Evolutionary conservation across 306 rosid genomes (phyloP), one percentile per base, ranked within the genome.

Genomic region (Rosa persica): DNA sequence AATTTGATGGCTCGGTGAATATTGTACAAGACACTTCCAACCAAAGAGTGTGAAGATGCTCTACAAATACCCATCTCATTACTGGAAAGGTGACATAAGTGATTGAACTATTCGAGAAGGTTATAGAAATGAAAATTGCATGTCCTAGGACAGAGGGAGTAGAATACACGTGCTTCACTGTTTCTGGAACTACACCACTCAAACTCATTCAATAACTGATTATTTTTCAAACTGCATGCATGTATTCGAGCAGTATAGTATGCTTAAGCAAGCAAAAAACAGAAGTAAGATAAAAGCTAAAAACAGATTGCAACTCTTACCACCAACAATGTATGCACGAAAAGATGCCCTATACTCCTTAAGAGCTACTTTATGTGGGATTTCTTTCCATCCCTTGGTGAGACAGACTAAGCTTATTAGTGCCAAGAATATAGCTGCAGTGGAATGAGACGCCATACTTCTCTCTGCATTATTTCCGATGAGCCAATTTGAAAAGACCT

Each of bases 401-500:
- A 93, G 76, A 76, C 76, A 89, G 81, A 83, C 77, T 72, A 93
- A 81, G 81, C 92, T 83, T 49, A 85, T 62, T 81, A 88, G 49
- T 38, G 94, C 97, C 85, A 93, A 82, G 82, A 92, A 74, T 78
- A 95, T 79, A 73, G 87, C 82, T 54, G 87, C 80, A 51, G 76
- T 82, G 72, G 91, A 83, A 85, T 89, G 89, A 81, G 86, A 78
- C 5, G 55, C 66, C 36, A 86, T 67, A 74, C 40, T 91, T 77
- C 71, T 86, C 82, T 75, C 84, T 23, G 52, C 73, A 74, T 77
- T 79, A 84, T 90, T 74, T 70, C 84, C 93, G 66, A 93, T 68
- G 74, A 93, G 85, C 93, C 97, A 89, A 85, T 95, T 93, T 75
- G 92, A 88, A 90, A 95, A 83, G 80, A 90, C 78, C 84, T 95